Base-by-base conservation (phyloP, 306 rosid genomes). In the Cercis canadensis region DNA sequence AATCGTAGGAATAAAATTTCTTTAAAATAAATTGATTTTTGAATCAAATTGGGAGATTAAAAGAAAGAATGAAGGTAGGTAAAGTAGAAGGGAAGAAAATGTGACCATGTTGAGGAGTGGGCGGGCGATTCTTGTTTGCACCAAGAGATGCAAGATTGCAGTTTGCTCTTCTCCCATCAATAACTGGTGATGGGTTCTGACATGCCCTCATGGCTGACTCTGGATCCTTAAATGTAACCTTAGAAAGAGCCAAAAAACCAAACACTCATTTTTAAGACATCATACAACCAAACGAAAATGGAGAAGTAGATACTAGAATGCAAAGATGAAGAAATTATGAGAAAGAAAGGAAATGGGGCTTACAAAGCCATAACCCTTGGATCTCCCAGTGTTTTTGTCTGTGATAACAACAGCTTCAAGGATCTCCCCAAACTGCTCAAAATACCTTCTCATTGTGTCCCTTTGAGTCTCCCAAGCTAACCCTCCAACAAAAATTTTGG, bases 351-450 rank as follows among this genome's bases (percentile, higher is more conserved):
- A 13, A 70, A 81, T 58, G 46, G 63, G n/a, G 59, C 92, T 82
- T 93, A 93, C 98, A 87, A 93, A 93, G 74, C 98, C 98, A 57
- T 93, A 93, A 32, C 98, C 98, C 80, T 93, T 93, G 87, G 97
- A 93, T 87, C 98, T 90, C 61, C 98, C 98, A 41, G 89, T 87
- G 83, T 87, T 79, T 65, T 93, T 93, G 70, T 93, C 97, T 12
- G 96, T 86, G 65, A 93, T 93, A 32, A 93, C 97, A 81, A 90
- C 98, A 86, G 97, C 98, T 63, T 93, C 98, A 41, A 90, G 69
- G 83, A 93, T 93, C 81, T 93, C 96, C 17, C 98, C 98, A 80
- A 93, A 93, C 81, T 88, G 96, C 41, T 93, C 98, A 80, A 90
- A 93, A 65, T 90, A 93, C 81, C 88, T 88, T 31, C 84, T 80